Base-by-base conservation (phyloP, 208 protist genomes). In the Leishmania lainsoni region DNA sequence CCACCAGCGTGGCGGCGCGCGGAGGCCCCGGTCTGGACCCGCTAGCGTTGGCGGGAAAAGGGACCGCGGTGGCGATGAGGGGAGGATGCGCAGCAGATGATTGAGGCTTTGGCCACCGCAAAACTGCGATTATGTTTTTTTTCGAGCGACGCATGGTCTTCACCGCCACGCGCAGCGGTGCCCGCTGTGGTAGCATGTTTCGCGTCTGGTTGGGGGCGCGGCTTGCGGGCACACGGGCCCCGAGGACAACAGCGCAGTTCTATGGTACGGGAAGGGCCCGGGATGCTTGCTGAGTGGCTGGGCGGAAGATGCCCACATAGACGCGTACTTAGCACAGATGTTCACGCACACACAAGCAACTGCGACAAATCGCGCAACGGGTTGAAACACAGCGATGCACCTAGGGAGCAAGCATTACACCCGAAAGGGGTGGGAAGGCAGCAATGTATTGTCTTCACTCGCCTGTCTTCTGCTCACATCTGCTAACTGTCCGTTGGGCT, bases 401-500 rank as follows among this genome's bases (percentile, higher is more conserved):
- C 12, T 0, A 63, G 22, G 22, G 58, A 17, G 58, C 26, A 29
- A 63, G 54, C 54, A 26, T 68, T 68, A 68, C 61, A 3, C n/a
- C n/a, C n/a, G 12, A 68, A 68, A 20, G 14, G 29, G 6, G 12
- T 10, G 12, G 29, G 12, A n/a, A 5, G 59, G 59, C 68, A 75
- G n/a, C 45, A 52, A 20, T 17, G 49, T 59, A 20, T n/a, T 26
- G 2, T 35, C 35, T 20, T 75, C 4, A 14, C 5, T 17, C 5
- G 2, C n/a, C 42, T 26, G n/a, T 22, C 49, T 48, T 39, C 48
- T 9, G 10, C 54, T 56, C 29, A 65, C 49, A 58, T 6, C 56
- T 49, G 75, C 22, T 54, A 35, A 45, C 76, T 84, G 49, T 78
- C 81, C 1, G 71, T 56, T 3, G 42, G 75, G 59, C 76, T 84